phyloP scores from a whole-genome alignment of 805 yeast genomes.

The Kodamaea lidongshanica region DNA sequence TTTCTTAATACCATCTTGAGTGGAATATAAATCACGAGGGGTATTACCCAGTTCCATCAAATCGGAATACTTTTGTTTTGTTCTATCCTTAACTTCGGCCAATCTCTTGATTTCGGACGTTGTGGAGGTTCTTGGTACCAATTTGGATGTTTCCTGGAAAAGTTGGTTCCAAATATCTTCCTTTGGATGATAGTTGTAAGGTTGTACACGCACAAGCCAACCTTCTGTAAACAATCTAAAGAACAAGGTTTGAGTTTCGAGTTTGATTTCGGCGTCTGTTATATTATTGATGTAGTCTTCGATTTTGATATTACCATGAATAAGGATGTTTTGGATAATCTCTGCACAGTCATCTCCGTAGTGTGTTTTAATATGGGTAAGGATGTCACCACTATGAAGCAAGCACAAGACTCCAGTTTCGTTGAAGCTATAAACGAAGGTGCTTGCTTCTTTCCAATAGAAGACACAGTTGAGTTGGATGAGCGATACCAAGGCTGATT shows the following conservation, averaged over 20 bases:
- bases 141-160: constrained; percentile 30
- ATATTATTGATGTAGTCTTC: constrained; percentile 36
- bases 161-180: constrained; percentile 35
- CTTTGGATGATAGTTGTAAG: constrained; percentile 27
- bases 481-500: constrained; percentile 65
- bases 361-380: constrained; percentile 43
- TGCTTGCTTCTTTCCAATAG: constrained; percentile 47
- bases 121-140: constrained; percentile 31
- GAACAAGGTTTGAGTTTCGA: constrained; percentile 21
- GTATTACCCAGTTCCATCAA: constrained; percentile 27
- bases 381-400: constrained; percentile 72
- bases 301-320: constrained; percentile 59
- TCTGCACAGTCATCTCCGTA: constrained; percentile 47
- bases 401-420: constrained; percentile 59
- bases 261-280: constrained; percentile 15
- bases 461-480: constrained; percentile 73
- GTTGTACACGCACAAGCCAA: constrained; percentile 31
- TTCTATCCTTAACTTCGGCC: constrained; percentile 55
- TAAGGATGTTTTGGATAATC: constrained; percentile 62
- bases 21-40: constrained; percentile 20
- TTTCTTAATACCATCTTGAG: constrained; percentile 32
- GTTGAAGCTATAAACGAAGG: constrained; percentile 51
- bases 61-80: constrained; percentile 34
- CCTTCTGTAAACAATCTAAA: constrained; percentile 27
- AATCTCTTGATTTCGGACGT: constrained; percentile 37